phyloP scores from a whole-genome alignment of 768 basidiomycete genomes.

The Rhodocollybia butyracea region DNA sequence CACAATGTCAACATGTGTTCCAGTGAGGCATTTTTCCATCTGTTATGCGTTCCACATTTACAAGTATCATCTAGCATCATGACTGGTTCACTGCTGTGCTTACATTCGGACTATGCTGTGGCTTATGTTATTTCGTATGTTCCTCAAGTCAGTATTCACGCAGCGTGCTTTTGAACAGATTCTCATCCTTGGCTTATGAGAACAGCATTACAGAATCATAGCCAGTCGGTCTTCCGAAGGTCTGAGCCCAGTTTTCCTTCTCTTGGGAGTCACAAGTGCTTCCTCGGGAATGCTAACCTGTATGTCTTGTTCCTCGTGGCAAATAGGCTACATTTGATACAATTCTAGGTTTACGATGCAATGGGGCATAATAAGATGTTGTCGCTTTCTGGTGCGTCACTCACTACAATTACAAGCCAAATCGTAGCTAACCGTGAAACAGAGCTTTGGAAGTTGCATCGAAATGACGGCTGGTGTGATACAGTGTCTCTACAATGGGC shows the following conservation, averaged over 20 bases:
- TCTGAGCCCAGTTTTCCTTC: slow-evolving; percentile 86
- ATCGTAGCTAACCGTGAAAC: background rate
- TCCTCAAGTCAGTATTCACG: slow-evolving; percentile 60
- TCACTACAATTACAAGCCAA: background rate
- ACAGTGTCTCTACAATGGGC: slow-evolving; percentile 84
- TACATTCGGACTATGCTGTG: slow-evolving; percentile 60
- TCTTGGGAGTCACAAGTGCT: slow-evolving; percentile 83
- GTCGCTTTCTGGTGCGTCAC: slow-evolving; percentile 63
- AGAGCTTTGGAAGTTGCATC: slow-evolving; percentile 71
- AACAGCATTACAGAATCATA: slow-evolving; percentile 79
- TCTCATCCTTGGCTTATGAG: background rate
- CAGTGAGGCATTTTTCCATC: background rate
- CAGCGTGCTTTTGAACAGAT: background rate
- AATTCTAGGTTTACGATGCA: slow-evolving; percentile 73
- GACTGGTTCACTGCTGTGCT: slow-evolving; percentile 70
- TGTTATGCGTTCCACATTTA: background rate
- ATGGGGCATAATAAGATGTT: slow-evolving; percentile 80
- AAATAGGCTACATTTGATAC: background rate
- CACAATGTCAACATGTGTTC: slow-evolving; percentile 6
- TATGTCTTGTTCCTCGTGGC: slow-evolving; percentile 27
- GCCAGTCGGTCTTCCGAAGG: slow-evolving; percentile 77
- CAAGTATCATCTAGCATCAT: slow-evolving; percentile 47
- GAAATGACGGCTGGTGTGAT: slow-evolving; percentile 80
- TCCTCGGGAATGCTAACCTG: slow-evolving; percentile 88
- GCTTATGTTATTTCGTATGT: slow-evolving; percentile 80